Conservation (phyloP, 2,329 filamentous ascomycete species). For the Fusarium kyushuense region DNA sequence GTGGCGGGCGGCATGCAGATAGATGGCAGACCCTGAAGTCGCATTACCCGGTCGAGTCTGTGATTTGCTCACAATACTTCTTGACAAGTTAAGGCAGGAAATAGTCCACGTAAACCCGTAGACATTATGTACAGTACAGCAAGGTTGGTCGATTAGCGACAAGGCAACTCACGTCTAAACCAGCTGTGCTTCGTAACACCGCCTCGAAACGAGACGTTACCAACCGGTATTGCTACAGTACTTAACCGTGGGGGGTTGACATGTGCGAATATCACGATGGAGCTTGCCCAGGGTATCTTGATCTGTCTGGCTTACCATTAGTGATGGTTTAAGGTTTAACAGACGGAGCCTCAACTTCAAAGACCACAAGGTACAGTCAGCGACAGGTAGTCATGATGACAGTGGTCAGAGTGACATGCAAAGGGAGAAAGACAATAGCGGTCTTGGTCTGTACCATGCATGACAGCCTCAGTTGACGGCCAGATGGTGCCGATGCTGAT, state of each 20-base stretch:
- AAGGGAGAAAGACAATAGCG: neutral
- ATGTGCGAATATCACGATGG: constrained; percentile 27
- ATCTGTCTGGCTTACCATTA: neutral
- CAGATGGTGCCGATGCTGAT: constrained; percentile 22
- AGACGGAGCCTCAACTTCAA: constrained; percentile 34
- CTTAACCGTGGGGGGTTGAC: constrained; percentile 6
- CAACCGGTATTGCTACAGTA: neutral
- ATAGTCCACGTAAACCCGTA: neutral
- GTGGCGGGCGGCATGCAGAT: constrained; percentile 41
- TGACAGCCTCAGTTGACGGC: constrained; percentile 26
- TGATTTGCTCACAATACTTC: constrained; percentile 28
- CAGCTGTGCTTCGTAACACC: constrained; percentile 32
- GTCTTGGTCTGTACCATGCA: constrained; percentile 4
- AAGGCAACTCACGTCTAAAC: neutral
- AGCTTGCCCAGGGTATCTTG: neutral
- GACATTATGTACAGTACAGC: constrained; percentile 9
- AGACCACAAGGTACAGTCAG: neutral
- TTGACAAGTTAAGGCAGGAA: constrained; percentile 5
- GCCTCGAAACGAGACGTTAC: constrained; percentile 27
- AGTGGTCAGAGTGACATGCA: constrained; percentile 12
- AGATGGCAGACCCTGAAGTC: constrained; percentile 31
- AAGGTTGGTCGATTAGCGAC: constrained; percentile 15
- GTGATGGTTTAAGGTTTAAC: constrained; percentile 2
- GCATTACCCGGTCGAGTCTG: constrained; percentile 20
- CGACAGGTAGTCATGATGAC: constrained; percentile 4